Evolutionary conservation across 2,329 filamentous ascomycete species (phyloP).

Genomic region (Thelonectria blattea): DNA sequence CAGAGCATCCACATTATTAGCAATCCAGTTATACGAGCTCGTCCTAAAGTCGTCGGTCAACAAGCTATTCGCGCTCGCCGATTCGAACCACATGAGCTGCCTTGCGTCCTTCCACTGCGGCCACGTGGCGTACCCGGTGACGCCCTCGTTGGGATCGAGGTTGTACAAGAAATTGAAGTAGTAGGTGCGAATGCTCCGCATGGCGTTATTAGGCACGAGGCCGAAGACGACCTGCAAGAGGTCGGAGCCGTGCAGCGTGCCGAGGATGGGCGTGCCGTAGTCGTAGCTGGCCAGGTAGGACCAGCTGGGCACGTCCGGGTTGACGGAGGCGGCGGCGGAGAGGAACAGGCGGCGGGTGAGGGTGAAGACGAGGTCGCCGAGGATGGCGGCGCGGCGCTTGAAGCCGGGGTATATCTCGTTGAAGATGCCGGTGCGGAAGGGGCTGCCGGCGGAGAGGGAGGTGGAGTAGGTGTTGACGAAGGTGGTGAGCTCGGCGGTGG

Average conservation of each 20-base stretch:
- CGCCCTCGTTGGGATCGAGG: constrained; percentile 69
- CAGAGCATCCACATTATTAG: constrained; percentile 32
- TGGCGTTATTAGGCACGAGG: constrained; percentile 66
- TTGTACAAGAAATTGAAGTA: constrained; percentile 76
- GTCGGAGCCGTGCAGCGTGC: constrained; percentile 78
- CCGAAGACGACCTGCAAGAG: constrained; percentile 73
- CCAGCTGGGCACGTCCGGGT: constrained; percentile 70
- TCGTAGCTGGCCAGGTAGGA: constrained; percentile 78
- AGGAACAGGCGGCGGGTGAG: constrained; percentile 72
- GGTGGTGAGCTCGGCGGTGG: constrained; percentile 54
- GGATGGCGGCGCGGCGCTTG: constrained; percentile 76
- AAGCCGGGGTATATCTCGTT: constrained; percentile 79
- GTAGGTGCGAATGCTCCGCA: constrained; percentile 66
- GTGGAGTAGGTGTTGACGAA: constrained; percentile 69
- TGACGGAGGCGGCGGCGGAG: constrained; percentile 47
- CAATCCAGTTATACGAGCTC: constrained; percentile 38
- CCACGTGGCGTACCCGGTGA: constrained; percentile 48
- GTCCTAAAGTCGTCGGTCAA: constrained; percentile 48
- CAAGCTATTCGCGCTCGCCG: constrained; percentile 38
- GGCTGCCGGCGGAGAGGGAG: constrained; percentile 65
- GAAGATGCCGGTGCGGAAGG: constrained; percentile 71
- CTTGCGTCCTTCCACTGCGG: constrained; percentile 51
- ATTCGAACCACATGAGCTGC: constrained; percentile 57
- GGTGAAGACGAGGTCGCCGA: constrained; percentile 79
- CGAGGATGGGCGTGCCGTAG: constrained; percentile 73